Conservation (phyloP, 805 yeast species). For the Starmerella vitae region DNA sequence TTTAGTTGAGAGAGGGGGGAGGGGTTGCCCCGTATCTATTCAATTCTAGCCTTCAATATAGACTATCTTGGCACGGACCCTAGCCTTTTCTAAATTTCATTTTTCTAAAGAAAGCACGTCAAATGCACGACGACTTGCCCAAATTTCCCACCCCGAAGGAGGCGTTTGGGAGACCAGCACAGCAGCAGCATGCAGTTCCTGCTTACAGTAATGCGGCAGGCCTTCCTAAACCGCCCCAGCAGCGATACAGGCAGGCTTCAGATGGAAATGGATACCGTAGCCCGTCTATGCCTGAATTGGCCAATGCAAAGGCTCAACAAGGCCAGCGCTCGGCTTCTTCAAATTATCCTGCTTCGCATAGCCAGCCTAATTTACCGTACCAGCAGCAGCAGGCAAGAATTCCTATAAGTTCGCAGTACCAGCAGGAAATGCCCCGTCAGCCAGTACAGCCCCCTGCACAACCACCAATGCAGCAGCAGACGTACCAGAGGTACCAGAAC, state of each 20-base stretch:
- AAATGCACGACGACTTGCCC: constrained; percentile 23
- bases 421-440: neutral
- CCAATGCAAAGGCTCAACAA: no score
- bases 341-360: neutral
- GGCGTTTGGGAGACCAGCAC: constrained; percentile 19
- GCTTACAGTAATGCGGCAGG: constrained; percentile 15
- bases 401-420: neutral
- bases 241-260: constrained; percentile 12
- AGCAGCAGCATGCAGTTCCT: constrained; percentile 8
- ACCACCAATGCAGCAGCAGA: neutral
- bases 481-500: neutral
- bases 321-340: neutral
- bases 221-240: constrained; percentile 20
- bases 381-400: neutral
- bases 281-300: neutral
- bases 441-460: no score
- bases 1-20: no score
- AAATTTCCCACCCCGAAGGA: constrained; percentile 23
- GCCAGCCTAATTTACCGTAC: neutral
- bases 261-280: neutral
- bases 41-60: no score
- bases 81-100: no score
- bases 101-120: no score
- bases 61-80: no score
- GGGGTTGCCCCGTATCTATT: no score